Conservation (phyloP, 2,329 filamentous ascomycete genomes). For the Penicillium brasilianum region DNA sequence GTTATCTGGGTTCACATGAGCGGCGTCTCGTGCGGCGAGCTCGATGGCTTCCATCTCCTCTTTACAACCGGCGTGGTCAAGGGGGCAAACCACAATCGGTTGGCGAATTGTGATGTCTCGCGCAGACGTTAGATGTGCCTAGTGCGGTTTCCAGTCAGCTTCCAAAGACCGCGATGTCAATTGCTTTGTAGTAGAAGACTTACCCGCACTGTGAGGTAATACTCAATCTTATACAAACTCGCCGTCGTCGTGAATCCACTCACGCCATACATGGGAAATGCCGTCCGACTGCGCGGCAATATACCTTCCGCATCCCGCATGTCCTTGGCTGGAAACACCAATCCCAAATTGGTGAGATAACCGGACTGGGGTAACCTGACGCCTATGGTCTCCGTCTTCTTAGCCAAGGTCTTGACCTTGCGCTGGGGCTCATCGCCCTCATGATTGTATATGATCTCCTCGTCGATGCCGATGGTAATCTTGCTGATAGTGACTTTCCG, state of each 20-base stretch:
- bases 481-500: constrained; percentile 91
- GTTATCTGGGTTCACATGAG: constrained; percentile 83
- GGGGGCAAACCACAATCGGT: constrained; percentile 92
- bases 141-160: constrained; percentile 16
- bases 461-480: constrained; percentile 91
- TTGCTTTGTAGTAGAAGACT: constrained; percentile 9
- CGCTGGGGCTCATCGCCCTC: constrained; percentile 94
- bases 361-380: constrained; percentile 87
- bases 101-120: constrained; percentile 87
- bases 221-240: constrained; percentile 97
- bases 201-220: constrained; percentile 93
- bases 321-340: constrained; percentile 90
- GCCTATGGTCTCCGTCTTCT: constrained; percentile 79
- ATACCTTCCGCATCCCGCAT: constrained; percentile 85
- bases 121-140: constrained; percentile 88
- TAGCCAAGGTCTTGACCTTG: constrained; percentile 84
- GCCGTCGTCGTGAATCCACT: constrained; percentile 92
- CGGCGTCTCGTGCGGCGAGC: constrained; percentile 90
- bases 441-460: constrained; percentile 98
- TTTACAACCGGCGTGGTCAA: constrained; percentile 94
- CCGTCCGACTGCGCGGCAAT: constrained; percentile 79
- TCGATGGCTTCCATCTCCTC: constrained; percentile 99
- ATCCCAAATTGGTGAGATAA: constrained; percentile 88
- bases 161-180: constrained; percentile 1
- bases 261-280: constrained; percentile 87